Conservation (phyloP, 2,329 filamentous ascomycete species). For the Nothophaeocryptopus gaeumannii region DNA sequence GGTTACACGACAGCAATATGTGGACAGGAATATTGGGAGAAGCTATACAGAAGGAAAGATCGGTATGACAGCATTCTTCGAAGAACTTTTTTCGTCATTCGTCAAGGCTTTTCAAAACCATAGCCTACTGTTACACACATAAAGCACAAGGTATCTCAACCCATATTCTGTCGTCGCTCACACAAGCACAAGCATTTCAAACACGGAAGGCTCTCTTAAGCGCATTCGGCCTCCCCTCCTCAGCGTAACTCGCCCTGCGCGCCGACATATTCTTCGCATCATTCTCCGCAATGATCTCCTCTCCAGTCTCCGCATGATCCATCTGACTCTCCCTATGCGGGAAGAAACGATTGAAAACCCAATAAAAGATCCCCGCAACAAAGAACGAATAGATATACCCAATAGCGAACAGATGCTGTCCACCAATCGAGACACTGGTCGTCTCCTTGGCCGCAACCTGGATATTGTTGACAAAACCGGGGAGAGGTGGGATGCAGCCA, state of each 20-base stretch:
- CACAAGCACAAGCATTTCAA: background rate
- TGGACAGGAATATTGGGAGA: no score
- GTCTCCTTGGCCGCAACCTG: slow-evolving; percentile 35
- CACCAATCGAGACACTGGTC: slow-evolving; percentile 44
- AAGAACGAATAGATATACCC: slow-evolving; percentile 40
- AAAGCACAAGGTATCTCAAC: no score
- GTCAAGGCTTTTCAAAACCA: no score
- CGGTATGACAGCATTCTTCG: no score
- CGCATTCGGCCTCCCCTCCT: slow-evolving; percentile 23
- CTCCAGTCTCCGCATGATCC: slow-evolving; percentile 68
- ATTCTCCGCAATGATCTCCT: slow-evolving; percentile 50
- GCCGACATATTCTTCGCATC: slow-evolving; percentile 32
- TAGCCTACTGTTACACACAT: no score
- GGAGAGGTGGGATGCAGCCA: slow-evolving; percentile 55
- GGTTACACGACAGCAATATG: no score
- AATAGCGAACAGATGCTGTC: slow-evolving; percentile 49
- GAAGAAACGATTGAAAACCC: slow-evolving; percentile 33
- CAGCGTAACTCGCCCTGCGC: slow-evolving; percentile 21
- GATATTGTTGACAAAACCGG: slow-evolving; percentile 51
- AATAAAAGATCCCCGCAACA: slow-evolving; percentile 37
- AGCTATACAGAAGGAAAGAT: no score
- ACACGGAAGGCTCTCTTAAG: slow-evolving; percentile 25
- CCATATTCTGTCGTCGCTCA: no score
- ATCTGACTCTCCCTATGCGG: slow-evolving; percentile 79
- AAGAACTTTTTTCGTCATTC: no score